Conservation (phyloP, 139 green algal genomes). For the Limnomonas spitsbergensis region DNA sequence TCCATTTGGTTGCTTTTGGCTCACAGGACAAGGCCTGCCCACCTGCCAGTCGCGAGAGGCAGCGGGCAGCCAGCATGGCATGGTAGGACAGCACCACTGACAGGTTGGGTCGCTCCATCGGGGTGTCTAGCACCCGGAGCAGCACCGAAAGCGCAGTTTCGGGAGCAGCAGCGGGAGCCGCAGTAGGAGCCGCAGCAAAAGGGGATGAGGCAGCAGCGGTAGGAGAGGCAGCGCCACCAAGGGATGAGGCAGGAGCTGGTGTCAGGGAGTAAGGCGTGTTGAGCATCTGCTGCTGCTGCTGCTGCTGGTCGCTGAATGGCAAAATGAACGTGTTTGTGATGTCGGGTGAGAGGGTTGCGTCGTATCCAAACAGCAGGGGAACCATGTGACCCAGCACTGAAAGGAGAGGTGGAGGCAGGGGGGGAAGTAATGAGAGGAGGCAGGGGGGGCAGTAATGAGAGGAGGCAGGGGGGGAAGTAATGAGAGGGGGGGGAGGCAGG, state of each 20-base stretch:
- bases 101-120: constrained; percentile 49
- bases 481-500: too few species aligned
- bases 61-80: constrained; percentile 71
- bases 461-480: too few species aligned
- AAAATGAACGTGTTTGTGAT: constrained; percentile 24
- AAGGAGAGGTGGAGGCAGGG: too few species aligned
- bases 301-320: constrained; percentile 21
- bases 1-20: too few species aligned
- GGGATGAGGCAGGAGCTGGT: not conserved
- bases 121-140: constrained; percentile 17
- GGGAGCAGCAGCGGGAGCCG: not conserved
- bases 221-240: too few species aligned
- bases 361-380: constrained; percentile 77
- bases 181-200: not conserved
- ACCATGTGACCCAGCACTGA: constrained; percentile 26
- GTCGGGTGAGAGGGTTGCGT: constrained; percentile 57
- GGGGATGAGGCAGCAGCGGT: not conserved
- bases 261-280: not conserved
- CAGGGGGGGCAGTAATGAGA: too few species aligned
- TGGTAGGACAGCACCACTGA: constrained; percentile 67
- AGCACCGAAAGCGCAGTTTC: not conserved
- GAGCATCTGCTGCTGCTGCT: not conserved
- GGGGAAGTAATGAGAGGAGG: too few species aligned
- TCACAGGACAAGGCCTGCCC: too few species aligned
- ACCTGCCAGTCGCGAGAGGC: constrained; percentile 59